Evolutionary conservation across 768 basidiomycete genomes (phyloP).

Genomic region (Mycena capillaripes): DNA sequence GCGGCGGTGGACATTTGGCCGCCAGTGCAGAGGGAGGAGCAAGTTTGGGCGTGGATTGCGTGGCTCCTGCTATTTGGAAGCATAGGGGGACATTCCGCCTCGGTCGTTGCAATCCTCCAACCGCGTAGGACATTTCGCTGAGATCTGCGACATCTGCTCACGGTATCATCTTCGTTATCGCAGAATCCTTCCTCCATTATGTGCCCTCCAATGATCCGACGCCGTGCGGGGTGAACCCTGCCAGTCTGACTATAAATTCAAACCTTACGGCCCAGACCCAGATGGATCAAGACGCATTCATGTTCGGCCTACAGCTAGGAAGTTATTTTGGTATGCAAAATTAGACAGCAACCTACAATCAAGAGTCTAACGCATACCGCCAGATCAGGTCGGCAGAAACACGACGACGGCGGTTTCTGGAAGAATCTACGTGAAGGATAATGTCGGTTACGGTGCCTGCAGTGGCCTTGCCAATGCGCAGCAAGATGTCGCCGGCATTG

Average conservation of each 20-base stretch:
- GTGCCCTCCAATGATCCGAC: background rate
- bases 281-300: slow-evolving; percentile 9
- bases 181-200: slow-evolving; percentile 2
- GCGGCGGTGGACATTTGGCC: background rate
- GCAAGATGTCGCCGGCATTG: slow-evolving; percentile 21
- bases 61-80: slow-evolving; percentile 14
- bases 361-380: background rate
- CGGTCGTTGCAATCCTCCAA: slow-evolving; percentile 21
- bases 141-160: background rate
- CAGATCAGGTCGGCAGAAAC: slow-evolving; percentile 16
- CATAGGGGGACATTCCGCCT: slow-evolving; percentile 27
- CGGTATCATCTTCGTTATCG: background rate
- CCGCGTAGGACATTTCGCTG: slow-evolving; percentile 7
- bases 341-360: background rate
- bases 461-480: background rate
- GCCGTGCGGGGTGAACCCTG: slow-evolving; percentile 8
- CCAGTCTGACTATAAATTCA: background rate
- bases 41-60: background rate
- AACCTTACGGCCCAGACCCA: background rate
- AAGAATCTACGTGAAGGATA: slow-evolving; percentile 21
- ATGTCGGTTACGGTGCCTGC: slow-evolving; percentile 18
- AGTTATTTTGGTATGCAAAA: background rate
- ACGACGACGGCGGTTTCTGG: slow-evolving; percentile 10
- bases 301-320: slow-evolving; percentile 11
- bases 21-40: slow-evolving; percentile 4